These are phyloP conservation scores for Naganishia randhawae DNA, from an alignment of 768 basidiomycete species.

Conservation along the genomic window DNA sequence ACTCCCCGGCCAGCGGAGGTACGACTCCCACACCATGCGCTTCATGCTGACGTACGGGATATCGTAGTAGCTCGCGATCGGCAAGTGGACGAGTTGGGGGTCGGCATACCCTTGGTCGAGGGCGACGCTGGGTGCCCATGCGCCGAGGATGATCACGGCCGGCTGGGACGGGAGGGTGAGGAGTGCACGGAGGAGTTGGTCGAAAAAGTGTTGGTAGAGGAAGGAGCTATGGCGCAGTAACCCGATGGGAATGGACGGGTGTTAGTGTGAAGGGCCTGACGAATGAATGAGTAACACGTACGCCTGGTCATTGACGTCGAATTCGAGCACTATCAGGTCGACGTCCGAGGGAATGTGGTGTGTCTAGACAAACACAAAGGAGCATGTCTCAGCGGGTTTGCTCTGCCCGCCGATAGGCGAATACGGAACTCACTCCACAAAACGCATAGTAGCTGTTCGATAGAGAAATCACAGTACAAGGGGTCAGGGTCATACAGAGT, in stretches of 20 bases:
- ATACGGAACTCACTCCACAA: conserved; percentile 39
- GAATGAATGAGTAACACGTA: conserved; percentile 36
- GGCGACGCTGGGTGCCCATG: conserved; percentile 45
- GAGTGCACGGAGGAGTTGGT: conserved; percentile 47
- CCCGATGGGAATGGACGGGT: conserved; percentile 39
- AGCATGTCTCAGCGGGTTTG: background rate
- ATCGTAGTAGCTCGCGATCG: conserved; percentile 47
- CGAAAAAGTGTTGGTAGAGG: conserved; percentile 46
- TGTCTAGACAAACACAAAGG: conserved; percentile 31
- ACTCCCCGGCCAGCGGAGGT: conserved; percentile 42
- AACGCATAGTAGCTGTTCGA: conserved; percentile 48
- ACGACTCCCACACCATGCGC: conserved; percentile 43
- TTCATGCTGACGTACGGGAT: conserved; percentile 47
- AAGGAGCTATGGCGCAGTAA: conserved; percentile 34
- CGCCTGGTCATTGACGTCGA: conserved; percentile 49
- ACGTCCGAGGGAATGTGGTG: conserved; percentile 45
- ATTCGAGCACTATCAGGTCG: conserved; percentile 47
- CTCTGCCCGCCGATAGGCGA: background rate
- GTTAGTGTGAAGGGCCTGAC: conserved; percentile 45
- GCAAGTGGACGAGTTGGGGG: conserved; percentile 47
- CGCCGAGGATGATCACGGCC: conserved; percentile 45
- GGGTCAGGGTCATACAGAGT: background rate
- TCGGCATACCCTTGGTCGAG: conserved; percentile 47
- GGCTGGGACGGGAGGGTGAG: conserved; percentile 44
- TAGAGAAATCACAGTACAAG: no score